Percentiles rank a stretch among this genome's conserved stretches.
phyloP scores from a whole-genome alignment of 495 filamentous ascomycete genomes.

The Niebla homalea region DNA sequence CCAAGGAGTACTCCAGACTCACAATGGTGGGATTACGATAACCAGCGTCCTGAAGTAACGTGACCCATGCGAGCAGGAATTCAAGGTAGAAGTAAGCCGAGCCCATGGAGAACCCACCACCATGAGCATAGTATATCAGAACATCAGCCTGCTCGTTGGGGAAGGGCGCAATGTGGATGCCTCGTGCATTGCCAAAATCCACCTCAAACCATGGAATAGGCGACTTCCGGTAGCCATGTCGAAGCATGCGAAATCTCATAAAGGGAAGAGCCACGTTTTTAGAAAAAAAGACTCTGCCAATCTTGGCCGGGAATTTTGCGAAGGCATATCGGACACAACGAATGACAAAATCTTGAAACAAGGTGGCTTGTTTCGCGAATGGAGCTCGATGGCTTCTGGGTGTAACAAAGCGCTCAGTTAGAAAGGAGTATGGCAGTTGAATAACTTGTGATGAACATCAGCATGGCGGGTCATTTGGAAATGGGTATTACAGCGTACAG shows the following conservation, averaged over 20 bases:
- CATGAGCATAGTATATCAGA: constrained; percentile 62
- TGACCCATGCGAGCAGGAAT: constrained; percentile 55
- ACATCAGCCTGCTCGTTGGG: constrained; percentile 44
- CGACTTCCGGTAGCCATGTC: constrained; percentile 49
- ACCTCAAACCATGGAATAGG: constrained; percentile 49
- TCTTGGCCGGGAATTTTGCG: constrained; percentile 46
- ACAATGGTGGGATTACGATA: constrained; percentile 66
- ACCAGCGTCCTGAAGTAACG: constrained; percentile 40
- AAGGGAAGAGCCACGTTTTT: constrained; percentile 58
- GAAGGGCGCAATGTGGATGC: constrained; percentile 48
- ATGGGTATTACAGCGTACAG: constrained; percentile 29
- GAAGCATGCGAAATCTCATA: constrained; percentile 55
- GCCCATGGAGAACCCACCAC: constrained; percentile 68
- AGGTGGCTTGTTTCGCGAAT: constrained; percentile 50
- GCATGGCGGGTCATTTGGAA: constrained; percentile 1
- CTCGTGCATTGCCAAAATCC: constrained; percentile 30
- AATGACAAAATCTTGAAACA: constrained; percentile 62
- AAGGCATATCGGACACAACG: constrained; percentile 67
- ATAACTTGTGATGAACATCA: constrained; percentile 28
- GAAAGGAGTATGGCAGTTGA: constrained; percentile 40
- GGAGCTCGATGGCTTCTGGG: constrained; percentile 31
- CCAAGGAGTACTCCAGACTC: constrained; percentile 62
- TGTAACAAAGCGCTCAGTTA: constrained; percentile 43
- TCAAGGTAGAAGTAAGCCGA: constrained; percentile 70
- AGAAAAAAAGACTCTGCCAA: constrained; percentile 65